Evolutionary conservation across 179 eudicot genomes (phyloP), one percentile per base, ranked within the genome.

Genomic region (Carnegiea gigantea): DNA sequence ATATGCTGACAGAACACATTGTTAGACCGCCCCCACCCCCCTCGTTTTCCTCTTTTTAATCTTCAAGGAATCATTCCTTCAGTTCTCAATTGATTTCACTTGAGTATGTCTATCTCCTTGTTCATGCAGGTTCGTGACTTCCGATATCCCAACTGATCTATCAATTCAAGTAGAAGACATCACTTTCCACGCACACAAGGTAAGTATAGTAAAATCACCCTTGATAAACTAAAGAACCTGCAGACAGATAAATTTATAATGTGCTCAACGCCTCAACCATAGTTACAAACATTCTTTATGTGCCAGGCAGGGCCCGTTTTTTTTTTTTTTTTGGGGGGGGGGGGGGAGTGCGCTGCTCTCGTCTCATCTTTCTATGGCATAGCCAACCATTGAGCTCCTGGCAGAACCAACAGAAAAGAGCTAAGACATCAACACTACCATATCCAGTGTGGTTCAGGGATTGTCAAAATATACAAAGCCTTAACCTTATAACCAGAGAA

Each of bases 171-270:
- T 92, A 15, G 85, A 88, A 76, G 90, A 88, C 40, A 83, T 91
- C 79, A 91, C 90, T 68, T 92, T 91, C 82, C 70, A 86, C 72
- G 87, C 88, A 80, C 92, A 90, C 88, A 91, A 92, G 94, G 97
- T 91, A 89, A 62, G 54, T 44, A 77, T 28, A 38, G 26, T 48
- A 28, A 49, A 46, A 46, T 57, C 73, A 78, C 30, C 12, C 70
- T 43, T 7, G 15, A 43, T 17, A 24, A 23, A 62, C 40, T 13
- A 48, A 57, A 57, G 23, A 57, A 5, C 57, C 57, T 51, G 57
- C 57, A 51, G 14, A 49, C 53, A 49, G 14, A 49, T 49, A 49
- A 13, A 9, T 49, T 13, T 49, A 13, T 12, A 17, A 51, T 12
- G 57, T 11, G 57, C 57, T 51, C 14, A 33, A 33, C 36, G 36